Evolutionary conservation across 345 rosid genomes (phyloP).

Genomic region (Anastatica hierochuntica): DNA sequence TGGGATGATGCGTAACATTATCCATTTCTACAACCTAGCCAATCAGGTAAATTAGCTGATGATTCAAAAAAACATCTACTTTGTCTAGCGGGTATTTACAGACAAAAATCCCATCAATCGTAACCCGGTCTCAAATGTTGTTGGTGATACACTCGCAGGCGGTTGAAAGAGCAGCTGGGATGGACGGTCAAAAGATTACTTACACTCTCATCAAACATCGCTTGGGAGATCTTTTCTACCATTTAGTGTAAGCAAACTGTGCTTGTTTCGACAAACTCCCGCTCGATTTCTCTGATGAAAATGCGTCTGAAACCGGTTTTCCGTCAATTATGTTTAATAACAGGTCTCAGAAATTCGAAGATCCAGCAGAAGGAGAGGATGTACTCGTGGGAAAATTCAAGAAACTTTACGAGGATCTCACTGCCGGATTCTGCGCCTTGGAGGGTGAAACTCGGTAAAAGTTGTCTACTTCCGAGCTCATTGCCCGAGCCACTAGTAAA

Average conservation of each 20-base stretch:
- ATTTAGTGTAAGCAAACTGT: no score
- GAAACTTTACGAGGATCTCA: constrained; percentile 80
- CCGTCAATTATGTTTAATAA: no score
- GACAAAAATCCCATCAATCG: neutral
- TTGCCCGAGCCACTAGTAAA: no score
- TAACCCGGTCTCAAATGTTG: neutral
- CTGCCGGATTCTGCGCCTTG: constrained; percentile 86
- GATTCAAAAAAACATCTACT: neutral
- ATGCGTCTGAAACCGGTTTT: no score
- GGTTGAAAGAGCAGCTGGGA: constrained; percentile 94
- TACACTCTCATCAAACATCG: constrained; percentile 92
- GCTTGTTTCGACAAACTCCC: no score
- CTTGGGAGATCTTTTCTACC: constrained; percentile 92
- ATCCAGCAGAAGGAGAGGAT: constrained; percentile 96
- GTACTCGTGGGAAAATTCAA: constrained; percentile 73
- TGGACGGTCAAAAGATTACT: constrained; percentile 97
- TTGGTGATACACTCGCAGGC: constrained; percentile 46
- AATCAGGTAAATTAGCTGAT: constrained; percentile 56
- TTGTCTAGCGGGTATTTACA: neutral
- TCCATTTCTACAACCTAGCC: constrained; percentile 90
- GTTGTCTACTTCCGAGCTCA: no score
- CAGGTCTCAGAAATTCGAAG: constrained; percentile 98
- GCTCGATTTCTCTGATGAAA: no score
- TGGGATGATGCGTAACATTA: constrained; percentile 99
- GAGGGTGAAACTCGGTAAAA: constrained; percentile 97